These are phyloP conservation scores for Cadophora sp. DNA, from an alignment of 2,329 filamentous ascomycete genomes.

Conservation along the genomic window DNA sequence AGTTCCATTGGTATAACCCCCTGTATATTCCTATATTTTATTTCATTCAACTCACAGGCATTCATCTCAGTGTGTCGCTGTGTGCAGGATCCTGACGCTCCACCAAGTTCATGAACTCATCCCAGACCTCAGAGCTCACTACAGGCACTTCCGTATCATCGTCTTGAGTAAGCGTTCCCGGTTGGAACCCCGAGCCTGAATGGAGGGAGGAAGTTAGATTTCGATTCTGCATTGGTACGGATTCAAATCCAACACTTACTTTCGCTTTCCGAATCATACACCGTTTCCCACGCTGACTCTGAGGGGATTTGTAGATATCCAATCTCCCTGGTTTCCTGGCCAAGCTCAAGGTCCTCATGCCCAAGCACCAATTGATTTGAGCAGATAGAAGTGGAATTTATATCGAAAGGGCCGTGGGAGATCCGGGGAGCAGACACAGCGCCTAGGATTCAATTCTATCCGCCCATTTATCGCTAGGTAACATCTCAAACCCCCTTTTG, in stretches of 20 bases:
- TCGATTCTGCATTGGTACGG: too few relatives aligned
- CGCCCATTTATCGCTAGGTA: too few relatives aligned
- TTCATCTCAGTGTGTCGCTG: too few relatives aligned
- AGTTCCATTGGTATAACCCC: too few relatives aligned
- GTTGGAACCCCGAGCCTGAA: too few relatives aligned
- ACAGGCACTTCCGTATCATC: neutral
- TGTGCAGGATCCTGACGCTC: too few relatives aligned
- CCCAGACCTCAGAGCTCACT: neutral
- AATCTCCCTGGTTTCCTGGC: neutral
- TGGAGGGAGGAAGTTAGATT: too few relatives aligned
- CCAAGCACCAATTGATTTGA: neutral
- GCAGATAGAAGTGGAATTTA: neutral
- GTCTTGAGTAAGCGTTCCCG: neutral
- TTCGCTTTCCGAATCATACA: neutral
- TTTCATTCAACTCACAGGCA: too few relatives aligned
- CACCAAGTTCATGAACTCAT: neutral
- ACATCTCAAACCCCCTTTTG: too few relatives aligned
- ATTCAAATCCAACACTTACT: neutral
- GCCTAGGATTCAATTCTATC: too few relatives aligned
- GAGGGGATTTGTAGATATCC: neutral
- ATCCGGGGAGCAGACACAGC: too few relatives aligned
- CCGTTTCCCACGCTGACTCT: neutral
- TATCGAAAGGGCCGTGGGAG: neutral
- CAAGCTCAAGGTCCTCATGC: neutral
- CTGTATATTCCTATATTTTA: too few relatives aligned